Percentiles rank a stretch among this genome's conserved stretches.
Evolutionary conservation across 2,329 filamentous ascomycete genomes (phyloP).

Genomic region (Stenocarpella maydis): DNA sequence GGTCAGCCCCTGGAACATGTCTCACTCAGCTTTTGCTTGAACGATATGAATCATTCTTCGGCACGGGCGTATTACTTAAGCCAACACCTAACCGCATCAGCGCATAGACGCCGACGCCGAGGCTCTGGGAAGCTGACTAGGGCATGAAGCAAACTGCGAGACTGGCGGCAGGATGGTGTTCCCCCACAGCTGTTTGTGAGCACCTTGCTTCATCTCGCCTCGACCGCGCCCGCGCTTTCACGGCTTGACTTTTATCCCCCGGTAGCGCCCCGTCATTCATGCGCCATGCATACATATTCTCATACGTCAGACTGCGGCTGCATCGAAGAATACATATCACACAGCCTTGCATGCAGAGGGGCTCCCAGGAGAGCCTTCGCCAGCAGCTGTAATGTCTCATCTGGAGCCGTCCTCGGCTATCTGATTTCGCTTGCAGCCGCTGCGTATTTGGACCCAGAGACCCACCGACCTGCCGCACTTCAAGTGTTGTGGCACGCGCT

Average conservation of each 20-base stretch:
- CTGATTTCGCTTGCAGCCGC: slow-evolving; percentile 24
- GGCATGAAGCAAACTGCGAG: neutral
- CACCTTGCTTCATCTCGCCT: slow-evolving; percentile 22
- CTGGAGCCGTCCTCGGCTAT: slow-evolving; percentile 1
- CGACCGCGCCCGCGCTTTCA: neutral
- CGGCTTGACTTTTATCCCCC: neutral
- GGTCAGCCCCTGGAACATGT: slow-evolving; percentile 19
- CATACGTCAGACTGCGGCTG: neutral
- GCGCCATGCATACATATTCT: neutral
- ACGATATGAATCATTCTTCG: neutral
- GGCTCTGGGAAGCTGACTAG: neutral
- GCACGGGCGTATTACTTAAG: slow-evolving; percentile 1
- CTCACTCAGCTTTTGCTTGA: neutral
- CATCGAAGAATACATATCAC: neutral
- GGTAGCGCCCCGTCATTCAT: neutral
- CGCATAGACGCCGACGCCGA: neutral
- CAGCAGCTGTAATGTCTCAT: neutral
- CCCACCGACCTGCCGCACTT: neutral
- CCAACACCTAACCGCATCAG: neutral
- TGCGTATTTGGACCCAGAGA: neutral
- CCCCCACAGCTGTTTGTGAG: neutral
- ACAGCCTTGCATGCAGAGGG: slow-evolving; percentile 29
- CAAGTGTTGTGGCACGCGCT: slow-evolving; percentile 26
- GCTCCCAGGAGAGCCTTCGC: neutral
- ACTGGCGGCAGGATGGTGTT: neutral